Evolutionary conservation across 768 basidiomycete genomes (phyloP).

Genomic region (Phanerodontia chrysosporium): DNA sequence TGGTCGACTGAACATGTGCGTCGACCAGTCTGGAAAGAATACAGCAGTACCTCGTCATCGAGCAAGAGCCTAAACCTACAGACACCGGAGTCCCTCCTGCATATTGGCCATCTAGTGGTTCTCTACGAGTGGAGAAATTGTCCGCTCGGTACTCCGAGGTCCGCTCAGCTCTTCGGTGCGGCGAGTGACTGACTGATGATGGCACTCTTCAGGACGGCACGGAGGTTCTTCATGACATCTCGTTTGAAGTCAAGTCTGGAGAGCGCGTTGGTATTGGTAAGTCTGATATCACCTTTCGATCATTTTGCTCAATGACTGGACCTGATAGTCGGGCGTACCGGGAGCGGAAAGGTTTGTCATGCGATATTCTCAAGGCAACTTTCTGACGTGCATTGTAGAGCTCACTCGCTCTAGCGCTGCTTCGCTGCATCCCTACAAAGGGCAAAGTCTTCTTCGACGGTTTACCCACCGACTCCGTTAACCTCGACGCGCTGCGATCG

Average conservation of each 20-base stretch:
- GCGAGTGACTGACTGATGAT: conserved; percentile 33
- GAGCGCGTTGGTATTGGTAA: conserved; percentile 51
- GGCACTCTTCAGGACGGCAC: conserved; percentile 52
- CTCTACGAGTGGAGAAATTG: conserved; percentile 46
- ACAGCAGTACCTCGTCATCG: conserved; percentile 49
- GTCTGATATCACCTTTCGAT: neutral
- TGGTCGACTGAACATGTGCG: neutral
- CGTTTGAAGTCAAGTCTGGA: conserved; percentile 49
- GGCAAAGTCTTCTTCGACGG: conserved; percentile 53
- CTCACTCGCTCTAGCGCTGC: conserved; percentile 47
- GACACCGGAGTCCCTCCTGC: conserved; percentile 47
- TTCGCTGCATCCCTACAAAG: conserved; percentile 50
- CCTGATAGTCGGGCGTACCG: conserved; percentile 47
- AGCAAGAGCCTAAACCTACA: conserved; percentile 45
- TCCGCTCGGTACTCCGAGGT: conserved; percentile 44
- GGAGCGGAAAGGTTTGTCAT: conserved; percentile 43
- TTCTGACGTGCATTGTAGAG: conserved; percentile 25
- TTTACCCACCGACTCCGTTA: conserved; percentile 41
- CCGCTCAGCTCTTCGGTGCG: neutral
- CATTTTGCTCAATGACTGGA: too few species aligned
- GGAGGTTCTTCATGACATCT: conserved; percentile 48
- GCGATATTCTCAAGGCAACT: too few species aligned
- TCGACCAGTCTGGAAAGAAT: conserved; percentile 43
- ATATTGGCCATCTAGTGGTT: conserved; percentile 59
- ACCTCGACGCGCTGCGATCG: conserved; percentile 48